Conservation (phyloP, 805 yeast species). For the Candida montana region DNA sequence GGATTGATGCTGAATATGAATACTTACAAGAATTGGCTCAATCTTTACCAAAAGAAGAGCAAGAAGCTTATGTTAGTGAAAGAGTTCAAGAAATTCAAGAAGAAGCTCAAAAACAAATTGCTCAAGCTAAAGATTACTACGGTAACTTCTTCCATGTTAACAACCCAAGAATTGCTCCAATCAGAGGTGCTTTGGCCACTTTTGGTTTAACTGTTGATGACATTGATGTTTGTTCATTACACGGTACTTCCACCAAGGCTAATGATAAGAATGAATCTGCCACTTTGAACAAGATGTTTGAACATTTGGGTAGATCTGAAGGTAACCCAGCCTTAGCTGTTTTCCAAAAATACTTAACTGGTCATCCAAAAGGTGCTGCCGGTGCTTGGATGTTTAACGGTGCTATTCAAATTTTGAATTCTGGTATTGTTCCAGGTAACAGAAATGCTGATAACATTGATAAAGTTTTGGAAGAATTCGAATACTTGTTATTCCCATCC, state of each 20-base stretch:
- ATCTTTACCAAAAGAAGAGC: slow-evolving; percentile 42
- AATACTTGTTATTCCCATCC: slow-evolving; percentile 90
- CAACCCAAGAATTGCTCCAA: slow-evolving; percentile 93
- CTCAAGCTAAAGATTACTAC: slow-evolving; percentile 87
- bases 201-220: slow-evolving; percentile 93
- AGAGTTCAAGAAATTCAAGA: slow-evolving; percentile 82
- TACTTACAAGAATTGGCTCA: slow-evolving; percentile 67
- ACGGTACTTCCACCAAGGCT: slow-evolving; percentile 98
- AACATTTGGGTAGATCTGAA: slow-evolving; percentile 91
- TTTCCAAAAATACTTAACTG: slow-evolving; percentile 98
- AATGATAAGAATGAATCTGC: slow-evolving; percentile 97
- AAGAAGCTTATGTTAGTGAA: slow-evolving; percentile 63
- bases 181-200: slow-evolving; percentile 94
- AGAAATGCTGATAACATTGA: slow-evolving; percentile 98
- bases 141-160: slow-evolving; percentile 90
- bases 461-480: slow-evolving; percentile 71
- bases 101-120: slow-evolving; percentile 79
- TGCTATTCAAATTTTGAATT: slow-evolving; percentile 84
- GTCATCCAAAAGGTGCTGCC: slow-evolving; percentile 99
- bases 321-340: slow-evolving; percentile 98
- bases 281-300: slow-evolving; percentile 87
- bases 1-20: slow-evolving; percentile 81
- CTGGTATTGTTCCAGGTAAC: slow-evolving; percentile 97
- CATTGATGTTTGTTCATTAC: slow-evolving; percentile 95
- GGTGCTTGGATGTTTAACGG: slow-evolving; percentile 99